Conservation (phyloP, 179 eudicot species). For the Sideroxylon spinosum region DNA sequence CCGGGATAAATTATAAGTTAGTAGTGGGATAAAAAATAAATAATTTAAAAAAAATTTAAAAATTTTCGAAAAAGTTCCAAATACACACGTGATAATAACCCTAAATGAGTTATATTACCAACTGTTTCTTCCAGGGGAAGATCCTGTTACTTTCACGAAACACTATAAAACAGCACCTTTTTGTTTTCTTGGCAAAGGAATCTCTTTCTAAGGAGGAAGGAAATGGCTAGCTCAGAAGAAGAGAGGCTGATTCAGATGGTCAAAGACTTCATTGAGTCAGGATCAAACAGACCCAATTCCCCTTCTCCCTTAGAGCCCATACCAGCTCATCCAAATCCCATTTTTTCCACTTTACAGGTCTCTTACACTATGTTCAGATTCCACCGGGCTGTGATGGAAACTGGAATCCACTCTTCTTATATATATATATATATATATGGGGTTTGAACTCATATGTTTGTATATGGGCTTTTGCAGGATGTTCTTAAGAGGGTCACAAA, state of each 20-base stretch:
- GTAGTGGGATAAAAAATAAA: too few relatives aligned
- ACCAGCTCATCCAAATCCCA: not conserved
- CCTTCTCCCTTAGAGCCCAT: not conserved
- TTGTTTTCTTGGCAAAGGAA: too few relatives aligned
- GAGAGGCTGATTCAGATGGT: constrained; percentile 23
- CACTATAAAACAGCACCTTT: too few relatives aligned
- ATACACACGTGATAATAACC: too few relatives aligned
- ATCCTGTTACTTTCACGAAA: too few relatives aligned
- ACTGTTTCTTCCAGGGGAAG: too few relatives aligned
- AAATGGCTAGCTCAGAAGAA: constrained; percentile 21
- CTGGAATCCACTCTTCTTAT: not conserved
- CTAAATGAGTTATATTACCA: too few relatives aligned
- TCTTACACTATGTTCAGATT: not conserved
- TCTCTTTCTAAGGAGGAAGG: too few relatives aligned
- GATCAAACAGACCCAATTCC: not conserved
- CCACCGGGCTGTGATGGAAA: not conserved
- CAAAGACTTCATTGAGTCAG: constrained; percentile 23
- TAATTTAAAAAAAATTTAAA: too few relatives aligned
- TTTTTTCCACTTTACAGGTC: not conserved
- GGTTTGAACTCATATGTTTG: not conserved
- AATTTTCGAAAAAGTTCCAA: too few relatives aligned
- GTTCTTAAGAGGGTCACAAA: constrained; percentile 17
- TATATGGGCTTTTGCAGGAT: constrained; percentile 12
- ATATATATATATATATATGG: not conserved
- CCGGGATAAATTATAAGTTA: too few relatives aligned